Base-by-base conservation (phyloP, 78 protist species). In the Mantamonas sphyraenae region DNA sequence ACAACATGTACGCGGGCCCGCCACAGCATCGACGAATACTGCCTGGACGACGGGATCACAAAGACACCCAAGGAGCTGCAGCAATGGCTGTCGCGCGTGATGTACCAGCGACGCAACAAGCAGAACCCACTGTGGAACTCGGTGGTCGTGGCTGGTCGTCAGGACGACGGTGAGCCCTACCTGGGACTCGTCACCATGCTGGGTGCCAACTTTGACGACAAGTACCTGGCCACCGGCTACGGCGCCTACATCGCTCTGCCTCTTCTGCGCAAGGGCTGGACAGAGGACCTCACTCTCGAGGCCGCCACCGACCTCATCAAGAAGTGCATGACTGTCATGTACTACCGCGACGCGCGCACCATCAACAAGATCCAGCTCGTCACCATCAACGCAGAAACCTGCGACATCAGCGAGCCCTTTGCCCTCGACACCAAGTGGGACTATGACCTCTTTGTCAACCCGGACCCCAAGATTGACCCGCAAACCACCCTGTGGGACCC, bases 301-400 rank as follows among this genome's bases (percentile, higher is more conserved):
- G 87, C 47, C 45, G 95, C 94, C 19, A 10, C 22, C 40, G 22
- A 42, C 56, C 40, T 86, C 31, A 47, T 93, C 35, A 42, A 82
- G 39, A 76, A 90, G n/a, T 73, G 77, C 72, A 38, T 90, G 59
- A 35, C 74, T 28, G 97, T 90, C 39, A 79, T 90, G 26, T 85
- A 77, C 76, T 93, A 87, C 92, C 74, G 97, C 62, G 95, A 93
- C 55, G 89, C 90, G 1, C 65, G 95, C 38, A 45, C 95, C 30
- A 61, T 82, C 43, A 80, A 87, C 83, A 78, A 47, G 57, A 79
- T 86, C 55, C 5, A 56, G 31, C 16, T 84, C 8, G 79, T 81
- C 17, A 34, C n/a, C 22, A 47, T 78, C 39, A 69, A 69, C 1
- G 73, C 63, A 26, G 64, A 28, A 0, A 80, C 79, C 31, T 64